Evolutionary conservation across 2,329 filamentous ascomycete species (phyloP), one percentile per base, ranked within the genome.

Genomic region (Aspergillus quadrilineatus): DNA sequence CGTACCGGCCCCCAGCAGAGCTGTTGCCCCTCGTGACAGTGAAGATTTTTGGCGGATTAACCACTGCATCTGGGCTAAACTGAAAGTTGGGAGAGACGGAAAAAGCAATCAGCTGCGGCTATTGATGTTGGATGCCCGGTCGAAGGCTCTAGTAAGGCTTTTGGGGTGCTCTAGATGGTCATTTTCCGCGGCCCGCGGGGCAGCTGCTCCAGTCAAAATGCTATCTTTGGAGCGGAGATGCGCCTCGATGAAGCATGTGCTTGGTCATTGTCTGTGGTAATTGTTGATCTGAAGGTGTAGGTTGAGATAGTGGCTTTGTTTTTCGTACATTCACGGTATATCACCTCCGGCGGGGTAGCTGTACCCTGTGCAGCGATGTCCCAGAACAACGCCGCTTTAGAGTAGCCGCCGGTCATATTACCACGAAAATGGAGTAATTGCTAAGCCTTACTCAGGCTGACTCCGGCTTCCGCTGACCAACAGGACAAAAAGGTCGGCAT

Each of bases 281-380:
- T 41, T 41, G 37, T 8, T 12, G 17, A 3, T 6, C n/a, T 41
- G 14, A 17, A 7, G 37, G 7, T n/a, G 22, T 9, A 22, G 14
- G 7, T 26, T 14, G 6, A 26, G 41, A 43, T 43, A 17, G 15
- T 43, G 17, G 22, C 4, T 17, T 9, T 17, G 39, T 22, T 34
- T 32, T 9, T 36, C 6, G n/a, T 34, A 37, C 34, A 12, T 5
- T 37, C 22, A 29, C 29, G n/a, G 22, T 51, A 51, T 45, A 52
- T 28, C 50, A 45, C 46, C 41, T 58, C 56, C 51, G 51, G 56
- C 47, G 56, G 56, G 56, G 46, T 43, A 54, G n/a, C 46, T n/a
- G 2, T 50, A 52, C 50, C 56, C 55, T 10, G 50, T 50, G 50
- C 45, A 54, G 17, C 14, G 44, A 4, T 17, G 49, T 37, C 9